These are phyloP conservation scores for Phytophthora idaei DNA, from an alignment of 352 stramenopile species.

Conservation along the genomic window DNA sequence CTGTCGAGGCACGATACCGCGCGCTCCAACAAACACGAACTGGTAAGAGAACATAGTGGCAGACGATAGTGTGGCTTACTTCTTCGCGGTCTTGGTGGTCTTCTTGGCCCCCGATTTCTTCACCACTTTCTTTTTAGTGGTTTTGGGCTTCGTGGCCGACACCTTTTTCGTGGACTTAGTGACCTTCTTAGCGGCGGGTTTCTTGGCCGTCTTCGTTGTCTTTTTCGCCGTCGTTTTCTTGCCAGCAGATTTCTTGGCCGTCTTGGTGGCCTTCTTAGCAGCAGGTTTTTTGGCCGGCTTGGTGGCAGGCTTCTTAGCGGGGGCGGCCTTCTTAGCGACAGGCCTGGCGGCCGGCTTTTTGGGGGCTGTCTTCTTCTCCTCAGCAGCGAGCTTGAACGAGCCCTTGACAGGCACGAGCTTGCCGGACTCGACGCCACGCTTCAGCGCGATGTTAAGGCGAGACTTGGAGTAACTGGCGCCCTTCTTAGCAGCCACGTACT, in stretches of 20 bases:
- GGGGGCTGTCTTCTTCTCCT: constrained; percentile 86
- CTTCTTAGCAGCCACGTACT: constrained; percentile 91
- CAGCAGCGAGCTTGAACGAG: constrained; percentile 94
- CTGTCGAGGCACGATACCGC: constrained; percentile 14
- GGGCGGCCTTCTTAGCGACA: constrained; percentile 36
- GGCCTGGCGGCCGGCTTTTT: constrained; percentile 48
- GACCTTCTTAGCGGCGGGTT: constrained; percentile 34
- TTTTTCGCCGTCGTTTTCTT: constrained; percentile 40
- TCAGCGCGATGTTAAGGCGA: constrained; percentile 90
- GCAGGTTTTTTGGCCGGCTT: constrained; percentile 36
- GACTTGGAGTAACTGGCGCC: constrained; percentile 78
- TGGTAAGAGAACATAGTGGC: constrained; percentile 27
- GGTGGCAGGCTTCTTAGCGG: constrained; percentile 37
- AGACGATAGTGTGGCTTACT: constrained; percentile 24
- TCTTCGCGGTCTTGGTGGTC: constrained; percentile 45
- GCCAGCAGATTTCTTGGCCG: constrained; percentile 24
- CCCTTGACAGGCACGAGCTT: constrained; percentile 93
- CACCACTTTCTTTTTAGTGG: constrained; percentile 66
- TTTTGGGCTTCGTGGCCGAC: constrained; percentile 55
- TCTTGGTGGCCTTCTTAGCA: constrained; percentile 30
- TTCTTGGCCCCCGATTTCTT: constrained; percentile 79
- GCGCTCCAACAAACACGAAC: constrained; percentile 18
- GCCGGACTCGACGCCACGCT: constrained; percentile 88
- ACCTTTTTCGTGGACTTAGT: constrained; percentile 49
- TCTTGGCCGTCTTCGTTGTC: constrained; percentile 38